Conservation (phyloP, 371 early-diverging fungal genomes). For the Mortierella sp. region DNA sequence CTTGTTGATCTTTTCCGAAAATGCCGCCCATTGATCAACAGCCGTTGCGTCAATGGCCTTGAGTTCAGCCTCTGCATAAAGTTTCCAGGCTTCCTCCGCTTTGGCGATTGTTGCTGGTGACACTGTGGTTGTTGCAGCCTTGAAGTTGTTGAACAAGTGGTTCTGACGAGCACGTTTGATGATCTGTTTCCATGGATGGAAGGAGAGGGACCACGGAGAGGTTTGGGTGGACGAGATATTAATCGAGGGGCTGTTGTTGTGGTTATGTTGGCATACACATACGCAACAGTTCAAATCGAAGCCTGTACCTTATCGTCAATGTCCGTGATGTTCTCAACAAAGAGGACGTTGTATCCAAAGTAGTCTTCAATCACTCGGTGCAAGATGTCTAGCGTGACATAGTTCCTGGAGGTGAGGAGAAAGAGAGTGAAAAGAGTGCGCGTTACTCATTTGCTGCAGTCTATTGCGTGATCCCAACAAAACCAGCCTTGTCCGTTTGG, state of each 20-base stretch:
- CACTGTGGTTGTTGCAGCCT: conserved; percentile 55
- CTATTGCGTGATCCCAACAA: too few relatives aligned
- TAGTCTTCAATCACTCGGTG: conserved; percentile 97
- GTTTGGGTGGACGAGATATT: not conserved
- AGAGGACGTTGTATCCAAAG: conserved; percentile 94
- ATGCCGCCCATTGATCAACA: conserved; percentile 64
- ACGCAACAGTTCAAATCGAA: too few relatives aligned
- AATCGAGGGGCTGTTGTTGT: too few relatives aligned
- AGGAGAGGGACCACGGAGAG: not conserved
- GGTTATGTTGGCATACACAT: too few relatives aligned
- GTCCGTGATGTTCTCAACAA: conserved; percentile 99
- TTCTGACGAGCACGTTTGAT: conserved; percentile 92
- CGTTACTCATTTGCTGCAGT: too few relatives aligned
- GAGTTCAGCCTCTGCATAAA: conserved; percentile 71
- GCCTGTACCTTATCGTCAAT: conserved; percentile 96
- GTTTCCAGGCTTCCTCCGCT: conserved; percentile 70
- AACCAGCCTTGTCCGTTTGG: not conserved
- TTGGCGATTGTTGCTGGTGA: conserved; percentile 59
- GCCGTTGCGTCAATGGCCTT: conserved; percentile 58
- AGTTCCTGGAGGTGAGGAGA: conserved; percentile 69
- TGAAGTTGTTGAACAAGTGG: conserved; percentile 78
- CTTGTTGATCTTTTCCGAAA: conserved; percentile 63
- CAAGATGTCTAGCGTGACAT: conserved; percentile 96
- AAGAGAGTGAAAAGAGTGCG: too few relatives aligned
- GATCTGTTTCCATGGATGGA: conserved; percentile 66